Base-by-base conservation (phyloP, 345 rosid species). In the Garcia nutans region DNA sequence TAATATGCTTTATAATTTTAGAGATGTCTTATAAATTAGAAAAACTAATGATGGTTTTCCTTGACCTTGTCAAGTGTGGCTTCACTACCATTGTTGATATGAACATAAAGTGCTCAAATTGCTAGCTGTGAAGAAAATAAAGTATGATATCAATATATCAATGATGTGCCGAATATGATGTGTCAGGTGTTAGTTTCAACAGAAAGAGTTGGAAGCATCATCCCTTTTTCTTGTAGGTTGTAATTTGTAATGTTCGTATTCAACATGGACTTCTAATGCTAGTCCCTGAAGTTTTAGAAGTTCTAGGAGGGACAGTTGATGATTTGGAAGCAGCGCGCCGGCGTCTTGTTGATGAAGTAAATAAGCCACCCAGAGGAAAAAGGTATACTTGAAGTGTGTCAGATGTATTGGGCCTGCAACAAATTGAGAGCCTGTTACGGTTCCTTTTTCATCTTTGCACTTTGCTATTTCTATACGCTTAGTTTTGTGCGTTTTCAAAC, bases 291-390 rank as follows among this genome's bases (percentile, higher is more conserved):
- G 80, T 87, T 77, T 31, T 93, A 58, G 89, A 88, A 84, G 92
- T 93, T 74, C 79, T 93, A 68, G 99, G 97, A 74, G 99, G 99
- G 74, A 71, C 87, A 80, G 97, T 86, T 75, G 91, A 86, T 69
- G 93, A 89, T 79, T 73, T 96, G 77, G 97, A 96, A 71, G 89
- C 88, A 22, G 97, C 96, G 73, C 82, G 85, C 19, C 88, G 79
- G 77, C 88, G 85, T 70, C 92, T 96, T 71, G 92, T 89, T 76
- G 70, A 80, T 52, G 96, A 93, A 90, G 92, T 93, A 72, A 90
- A 90, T 80, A 96, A 92, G 76, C 99, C 97, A 73, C 93, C 98
- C 44, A 89, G 98, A 83, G 99, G 98, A 75, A 96, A 75, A 87
- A 93, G 99, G 98, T 95, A 87, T 88, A 83, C 10, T 50, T 73